These are phyloP conservation scores for Boletus huronensis DNA, from an alignment of 768 basidiomycete species.

Conservation along the genomic window DNA sequence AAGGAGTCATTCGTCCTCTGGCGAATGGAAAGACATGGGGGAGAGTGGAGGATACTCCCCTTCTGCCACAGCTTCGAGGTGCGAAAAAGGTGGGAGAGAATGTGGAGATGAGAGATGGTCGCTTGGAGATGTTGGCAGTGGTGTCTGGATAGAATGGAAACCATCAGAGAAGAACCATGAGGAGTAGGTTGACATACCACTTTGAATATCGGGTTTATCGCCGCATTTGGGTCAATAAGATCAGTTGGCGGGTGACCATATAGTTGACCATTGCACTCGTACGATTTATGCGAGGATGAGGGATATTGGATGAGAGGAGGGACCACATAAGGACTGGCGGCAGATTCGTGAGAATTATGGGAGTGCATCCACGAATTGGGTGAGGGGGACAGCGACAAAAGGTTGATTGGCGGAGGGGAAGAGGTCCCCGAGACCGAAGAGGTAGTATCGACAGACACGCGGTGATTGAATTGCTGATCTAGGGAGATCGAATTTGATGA, in stretches of 20 bases:
- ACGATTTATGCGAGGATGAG: slow-evolving; percentile 40
- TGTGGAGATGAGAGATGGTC: slow-evolving; percentile 41
- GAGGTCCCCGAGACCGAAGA: slow-evolving; percentile 57
- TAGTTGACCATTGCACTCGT: slow-evolving; percentile 49
- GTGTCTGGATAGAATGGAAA: slow-evolving; percentile 39
- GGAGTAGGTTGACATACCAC: slow-evolving; percentile 56
- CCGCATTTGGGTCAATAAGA: slow-evolving; percentile 57
- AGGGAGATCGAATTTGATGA: slow-evolving; percentile 78
- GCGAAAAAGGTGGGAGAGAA: slow-evolving; percentile 71
- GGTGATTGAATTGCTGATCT: slow-evolving; percentile 69
- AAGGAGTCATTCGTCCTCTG: slow-evolving; percentile 40
- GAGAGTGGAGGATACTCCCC: slow-evolving; percentile 71
- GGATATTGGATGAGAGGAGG: slow-evolving; percentile 37
- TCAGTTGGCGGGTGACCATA: slow-evolving; percentile 61
- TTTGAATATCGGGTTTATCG: slow-evolving; percentile 86
- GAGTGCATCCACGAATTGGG: slow-evolving; percentile 53
- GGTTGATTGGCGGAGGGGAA: slow-evolving; percentile 75
- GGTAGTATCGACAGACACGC: slow-evolving; percentile 62
- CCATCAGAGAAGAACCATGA: slow-evolving; percentile 4
- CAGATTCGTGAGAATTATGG: slow-evolving; percentile 40
- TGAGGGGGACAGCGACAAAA: slow-evolving; percentile 67
- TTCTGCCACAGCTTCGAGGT: slow-evolving; percentile 80
- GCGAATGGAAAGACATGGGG: slow-evolving; percentile 66
- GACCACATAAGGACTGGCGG: slow-evolving; percentile 35
- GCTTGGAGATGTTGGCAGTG: slow-evolving; percentile 44